These are phyloP conservation scores for Meyerozyma athensensis DNA, from an alignment of 1,139 yeast species.

Conservation along the genomic window DNA sequence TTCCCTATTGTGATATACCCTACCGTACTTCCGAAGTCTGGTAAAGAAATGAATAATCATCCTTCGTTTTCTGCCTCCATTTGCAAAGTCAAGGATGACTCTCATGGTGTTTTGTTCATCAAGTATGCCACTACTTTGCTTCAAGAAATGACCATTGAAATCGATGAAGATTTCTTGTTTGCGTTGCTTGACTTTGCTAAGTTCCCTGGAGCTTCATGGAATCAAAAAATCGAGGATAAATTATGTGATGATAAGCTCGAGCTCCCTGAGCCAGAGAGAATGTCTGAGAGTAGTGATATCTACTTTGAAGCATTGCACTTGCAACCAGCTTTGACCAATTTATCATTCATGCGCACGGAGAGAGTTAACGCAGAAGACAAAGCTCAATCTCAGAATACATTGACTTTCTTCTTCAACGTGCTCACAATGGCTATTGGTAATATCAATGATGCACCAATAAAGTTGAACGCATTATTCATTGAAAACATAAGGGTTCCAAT, in stretches of 20 bases:
- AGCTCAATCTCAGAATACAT: slow-evolving; percentile 56
- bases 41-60: slow-evolving; percentile 79
- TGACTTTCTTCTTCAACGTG: slow-evolving; percentile 75
- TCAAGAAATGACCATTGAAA: slow-evolving; percentile 88
- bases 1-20: slow-evolving; percentile 93
- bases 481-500: slow-evolving; percentile 88
- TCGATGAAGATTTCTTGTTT: slow-evolving; percentile 89
- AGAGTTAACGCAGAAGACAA: slow-evolving; percentile 58
- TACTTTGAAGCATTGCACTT: slow-evolving; percentile 91
- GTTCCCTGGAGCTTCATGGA: slow-evolving; percentile 70
- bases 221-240: slow-evolving; percentile 40
- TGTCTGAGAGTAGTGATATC: slow-evolving; percentile 63
- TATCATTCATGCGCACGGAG: slow-evolving; percentile 91
- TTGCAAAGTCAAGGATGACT: slow-evolving; percentile 78
- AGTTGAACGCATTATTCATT: slow-evolving; percentile 77
- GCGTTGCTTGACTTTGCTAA: slow-evolving; percentile 77
- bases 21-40: slow-evolving; percentile 79
- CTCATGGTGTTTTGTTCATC: slow-evolving; percentile 84
- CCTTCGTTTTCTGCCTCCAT: slow-evolving; percentile 87
- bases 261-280: slow-evolving; percentile 66
- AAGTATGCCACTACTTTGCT: slow-evolving; percentile 86
- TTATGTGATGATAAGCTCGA: slow-evolving; percentile 60
- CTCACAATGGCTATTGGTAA: slow-evolving; percentile 97
- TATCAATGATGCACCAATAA: slow-evolving; percentile 94
- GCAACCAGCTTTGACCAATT: slow-evolving; percentile 84